These are phyloP conservation scores for Handroanthus guayacan DNA, from an alignment of 257 asterid species.

Conservation along the genomic window DNA sequence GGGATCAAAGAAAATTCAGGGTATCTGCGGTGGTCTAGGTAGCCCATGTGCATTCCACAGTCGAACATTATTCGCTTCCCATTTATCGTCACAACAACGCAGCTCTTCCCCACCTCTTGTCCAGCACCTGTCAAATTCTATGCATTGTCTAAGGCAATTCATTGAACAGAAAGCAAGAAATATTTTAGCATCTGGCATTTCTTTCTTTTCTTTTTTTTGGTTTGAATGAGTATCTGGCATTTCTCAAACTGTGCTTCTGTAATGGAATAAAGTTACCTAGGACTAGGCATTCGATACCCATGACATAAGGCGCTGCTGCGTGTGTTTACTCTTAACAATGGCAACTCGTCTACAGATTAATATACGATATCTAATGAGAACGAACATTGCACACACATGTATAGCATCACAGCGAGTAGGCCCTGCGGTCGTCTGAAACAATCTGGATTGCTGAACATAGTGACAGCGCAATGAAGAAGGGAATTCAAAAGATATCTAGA, in stretches of 20 bases:
- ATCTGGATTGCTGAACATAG: too few species aligned
- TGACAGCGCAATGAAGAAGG: too few species aligned
- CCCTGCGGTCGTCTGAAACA: too few species aligned
- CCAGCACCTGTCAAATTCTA: conserved; percentile 74
- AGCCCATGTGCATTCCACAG: conserved; percentile 97
- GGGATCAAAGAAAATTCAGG: conserved; percentile 82
- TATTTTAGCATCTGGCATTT: not conserved
- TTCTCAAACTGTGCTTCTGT: not conserved
- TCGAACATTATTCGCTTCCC: conserved; percentile 94
- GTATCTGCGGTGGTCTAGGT: conserved; percentile 67
- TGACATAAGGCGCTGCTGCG: conserved; percentile 6
- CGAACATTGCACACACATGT: too few species aligned
- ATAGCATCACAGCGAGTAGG: too few species aligned
- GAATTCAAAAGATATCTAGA: too few species aligned
- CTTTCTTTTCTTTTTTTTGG: too few species aligned
- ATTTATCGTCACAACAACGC: conserved; percentile 78
- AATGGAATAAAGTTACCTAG: conserved; percentile 43
- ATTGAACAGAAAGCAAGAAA: conserved; percentile 22
- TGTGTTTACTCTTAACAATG: too few species aligned
- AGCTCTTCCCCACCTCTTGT: conserved; percentile 98
- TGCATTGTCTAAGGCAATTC: conserved; percentile 21
- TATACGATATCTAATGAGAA: too few species aligned
- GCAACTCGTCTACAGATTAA: too few species aligned
- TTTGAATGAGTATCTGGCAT: not conserved
- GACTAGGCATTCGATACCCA: conserved; percentile 59